Conservation (phyloP, 2,329 filamentous ascomycete genomes). For the Cordyceps tenuipes region DNA sequence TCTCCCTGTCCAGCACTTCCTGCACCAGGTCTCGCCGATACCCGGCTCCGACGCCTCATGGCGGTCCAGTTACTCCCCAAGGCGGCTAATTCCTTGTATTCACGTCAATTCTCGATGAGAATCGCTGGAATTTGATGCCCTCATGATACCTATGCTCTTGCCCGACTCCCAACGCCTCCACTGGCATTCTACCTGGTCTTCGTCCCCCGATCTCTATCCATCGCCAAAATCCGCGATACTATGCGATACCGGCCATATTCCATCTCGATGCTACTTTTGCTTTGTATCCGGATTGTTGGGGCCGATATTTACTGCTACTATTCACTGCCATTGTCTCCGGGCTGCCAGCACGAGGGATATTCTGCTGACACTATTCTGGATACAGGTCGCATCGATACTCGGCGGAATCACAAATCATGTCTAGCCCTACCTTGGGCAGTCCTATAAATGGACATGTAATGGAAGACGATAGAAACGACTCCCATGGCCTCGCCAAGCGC, state of each 20-base stretch:
- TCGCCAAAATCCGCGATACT: background rate
- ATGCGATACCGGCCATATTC: background rate
- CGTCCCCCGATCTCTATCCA: background rate
- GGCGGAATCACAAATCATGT: conserved; percentile 55
- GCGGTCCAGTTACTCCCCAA: background rate
- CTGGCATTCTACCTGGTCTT: background rate
- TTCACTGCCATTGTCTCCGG: background rate
- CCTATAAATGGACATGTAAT: conserved; percentile 59
- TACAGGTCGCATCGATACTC: conserved; percentile 40
- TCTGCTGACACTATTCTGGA: conserved; percentile 29
- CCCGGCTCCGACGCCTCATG: background rate
- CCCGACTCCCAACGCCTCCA: background rate
- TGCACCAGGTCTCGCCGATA: conserved; percentile 16
- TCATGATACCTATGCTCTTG: background rate
- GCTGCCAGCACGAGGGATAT: conserved; percentile 13
- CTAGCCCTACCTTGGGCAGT: conserved; percentile 52
- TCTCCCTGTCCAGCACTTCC: conserved; percentile 19
- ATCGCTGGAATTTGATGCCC: background rate
- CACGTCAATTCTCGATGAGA: conserved; percentile 6
- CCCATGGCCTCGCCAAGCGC: conserved; percentile 29
- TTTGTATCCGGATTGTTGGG: background rate
- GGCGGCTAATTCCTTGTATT: background rate
- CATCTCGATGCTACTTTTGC: conserved; percentile 6
- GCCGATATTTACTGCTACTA: background rate
- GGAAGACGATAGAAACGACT: conserved; percentile 39